Evolutionary conservation across 495 filamentous ascomycete genomes (phyloP).

Genomic region (Neurospora africana): DNA sequence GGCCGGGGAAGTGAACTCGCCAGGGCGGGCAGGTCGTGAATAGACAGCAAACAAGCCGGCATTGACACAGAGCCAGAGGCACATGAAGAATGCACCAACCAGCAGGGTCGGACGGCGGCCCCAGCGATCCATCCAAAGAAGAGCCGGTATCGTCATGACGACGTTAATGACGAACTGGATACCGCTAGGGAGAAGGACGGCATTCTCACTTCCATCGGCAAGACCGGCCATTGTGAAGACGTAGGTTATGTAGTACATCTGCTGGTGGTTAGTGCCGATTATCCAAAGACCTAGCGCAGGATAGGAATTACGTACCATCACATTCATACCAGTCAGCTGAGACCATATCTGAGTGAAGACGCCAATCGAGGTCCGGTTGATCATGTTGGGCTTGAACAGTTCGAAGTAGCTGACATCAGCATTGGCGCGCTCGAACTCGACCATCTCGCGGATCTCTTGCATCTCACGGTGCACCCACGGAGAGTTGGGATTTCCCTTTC

Average conservation of each 20-base stretch:
- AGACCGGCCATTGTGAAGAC: conserved; percentile 65
- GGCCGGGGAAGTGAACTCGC: conserved; percentile 26
- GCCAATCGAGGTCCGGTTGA: conserved; percentile 65
- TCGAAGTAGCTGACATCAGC: conserved; percentile 57
- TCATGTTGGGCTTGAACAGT: conserved; percentile 58
- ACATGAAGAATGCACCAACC: conserved; percentile 56
- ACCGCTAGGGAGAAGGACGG: conserved; percentile 52
- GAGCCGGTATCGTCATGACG: conserved; percentile 44
- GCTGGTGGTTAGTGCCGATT: neutral
- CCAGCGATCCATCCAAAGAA: conserved; percentile 47
- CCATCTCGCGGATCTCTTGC: conserved; percentile 57
- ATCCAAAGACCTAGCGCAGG: conserved; percentile 9
- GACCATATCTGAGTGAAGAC: conserved; percentile 78
- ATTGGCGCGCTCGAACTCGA: conserved; percentile 56
- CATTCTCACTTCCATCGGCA: conserved; percentile 22
- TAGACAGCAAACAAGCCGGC: conserved; percentile 52
- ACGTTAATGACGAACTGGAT: conserved; percentile 71
- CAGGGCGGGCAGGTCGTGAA: conserved; percentile 27
- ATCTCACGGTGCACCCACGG: conserved; percentile 56
- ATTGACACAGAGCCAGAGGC: conserved; percentile 57
- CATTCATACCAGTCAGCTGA: conserved; percentile 77
- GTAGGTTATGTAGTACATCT: conserved; percentile 48
- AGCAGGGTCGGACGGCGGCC: conserved; percentile 55
- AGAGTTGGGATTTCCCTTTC: conserved; percentile 49
- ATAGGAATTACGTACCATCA: conserved; percentile 57